Evolutionary conservation across 1,139 yeast species (phyloP).

Genomic region (Debaryomyces robertsiae): DNA sequence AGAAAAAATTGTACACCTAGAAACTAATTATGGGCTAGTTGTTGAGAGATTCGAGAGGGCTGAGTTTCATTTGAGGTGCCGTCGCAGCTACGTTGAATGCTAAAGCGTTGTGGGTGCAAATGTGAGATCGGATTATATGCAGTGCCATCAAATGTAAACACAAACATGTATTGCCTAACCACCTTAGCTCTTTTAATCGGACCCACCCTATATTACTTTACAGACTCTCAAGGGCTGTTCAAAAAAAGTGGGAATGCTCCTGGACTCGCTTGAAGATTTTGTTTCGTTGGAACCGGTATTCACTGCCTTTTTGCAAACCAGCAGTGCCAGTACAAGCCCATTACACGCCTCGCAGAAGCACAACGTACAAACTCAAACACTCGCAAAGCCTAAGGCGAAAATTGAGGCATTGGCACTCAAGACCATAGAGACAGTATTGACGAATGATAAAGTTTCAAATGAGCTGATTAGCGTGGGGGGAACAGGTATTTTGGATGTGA

Average conservation of each 20-base stretch:
- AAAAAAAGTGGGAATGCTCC: conserved; percentile 1
- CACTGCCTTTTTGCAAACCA: conserved; percentile 10
- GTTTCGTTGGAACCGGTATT: conserved; percentile 9
- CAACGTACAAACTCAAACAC: conserved; percentile 12
- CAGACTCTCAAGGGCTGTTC: conserved; percentile 2
- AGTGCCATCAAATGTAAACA: conserved; percentile 9
- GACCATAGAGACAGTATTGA: conserved; percentile 9
- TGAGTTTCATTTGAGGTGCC: no score
- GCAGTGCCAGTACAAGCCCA: conserved; percentile 11
- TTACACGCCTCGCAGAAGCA: conserved; percentile 15
- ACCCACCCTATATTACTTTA: background rate
- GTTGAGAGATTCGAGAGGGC: no score
- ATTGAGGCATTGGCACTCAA: conserved; percentile 15
- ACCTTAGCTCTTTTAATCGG: no score
- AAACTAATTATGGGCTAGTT: no score
- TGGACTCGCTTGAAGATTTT: conserved; percentile 6
- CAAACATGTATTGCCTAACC: conserved; percentile 3
- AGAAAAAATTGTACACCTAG: no score
- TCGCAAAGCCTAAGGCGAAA: conserved; percentile 13
- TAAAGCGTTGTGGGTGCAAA: conserved; percentile 1
- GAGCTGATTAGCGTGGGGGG: conserved; percentile 1
- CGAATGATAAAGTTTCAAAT: conserved; percentile 6
- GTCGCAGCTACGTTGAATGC: no score
- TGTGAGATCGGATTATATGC: conserved; percentile 2
- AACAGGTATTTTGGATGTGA: conserved; percentile 11